phyloP scores from a whole-genome alignment of 768 basidiomycete species.

The Strobilomyces dryophilus region DNA sequence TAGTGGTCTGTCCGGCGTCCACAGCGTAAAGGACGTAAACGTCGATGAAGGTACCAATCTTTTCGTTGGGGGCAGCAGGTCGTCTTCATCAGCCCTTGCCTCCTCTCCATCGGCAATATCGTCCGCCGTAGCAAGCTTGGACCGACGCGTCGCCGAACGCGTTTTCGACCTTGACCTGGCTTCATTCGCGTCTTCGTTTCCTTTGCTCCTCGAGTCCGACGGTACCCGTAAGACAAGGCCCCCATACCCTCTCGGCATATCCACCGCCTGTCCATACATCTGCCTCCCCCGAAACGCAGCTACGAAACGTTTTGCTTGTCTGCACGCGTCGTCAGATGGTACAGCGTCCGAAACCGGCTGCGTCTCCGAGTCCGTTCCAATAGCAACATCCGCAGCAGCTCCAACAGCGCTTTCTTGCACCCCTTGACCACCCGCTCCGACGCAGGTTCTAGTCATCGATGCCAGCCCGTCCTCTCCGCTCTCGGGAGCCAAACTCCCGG shows the following conservation, averaged over 20 bases:
- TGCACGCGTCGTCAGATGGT: background rate
- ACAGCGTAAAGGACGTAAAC: conserved; percentile 69
- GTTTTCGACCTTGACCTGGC: conserved; percentile 12
- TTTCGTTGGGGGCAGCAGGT: conserved; percentile 19
- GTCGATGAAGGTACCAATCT: conserved; percentile 45
- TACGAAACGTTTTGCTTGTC: conserved; percentile 29
- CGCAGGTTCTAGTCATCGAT: background rate
- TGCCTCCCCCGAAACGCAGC: conserved; percentile 76
- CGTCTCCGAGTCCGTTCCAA: conserved; percentile 9
- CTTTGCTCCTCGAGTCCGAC: conserved; percentile 10
- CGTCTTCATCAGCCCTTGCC: conserved; percentile 17
- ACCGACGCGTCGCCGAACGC: conserved; percentile 9
- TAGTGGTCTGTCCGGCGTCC: conserved; percentile 69
- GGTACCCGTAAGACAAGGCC: conserved; percentile 55
- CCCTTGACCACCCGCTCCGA: background rate
- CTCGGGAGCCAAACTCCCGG: background rate
- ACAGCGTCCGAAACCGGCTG: conserved; percentile 4
- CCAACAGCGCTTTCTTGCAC: background rate
- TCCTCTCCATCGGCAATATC: conserved; percentile 26
- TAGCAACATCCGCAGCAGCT: background rate
- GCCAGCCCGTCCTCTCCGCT: background rate
- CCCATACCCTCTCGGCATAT: conserved; percentile 60
- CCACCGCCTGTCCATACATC: conserved; percentile 61
- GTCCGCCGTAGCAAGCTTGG: conserved; percentile 26
- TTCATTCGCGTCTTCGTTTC: conserved; percentile 9